phyloP scores from a whole-genome alignment of 208 protist genomes.

The Porcisia deanei region DNA sequence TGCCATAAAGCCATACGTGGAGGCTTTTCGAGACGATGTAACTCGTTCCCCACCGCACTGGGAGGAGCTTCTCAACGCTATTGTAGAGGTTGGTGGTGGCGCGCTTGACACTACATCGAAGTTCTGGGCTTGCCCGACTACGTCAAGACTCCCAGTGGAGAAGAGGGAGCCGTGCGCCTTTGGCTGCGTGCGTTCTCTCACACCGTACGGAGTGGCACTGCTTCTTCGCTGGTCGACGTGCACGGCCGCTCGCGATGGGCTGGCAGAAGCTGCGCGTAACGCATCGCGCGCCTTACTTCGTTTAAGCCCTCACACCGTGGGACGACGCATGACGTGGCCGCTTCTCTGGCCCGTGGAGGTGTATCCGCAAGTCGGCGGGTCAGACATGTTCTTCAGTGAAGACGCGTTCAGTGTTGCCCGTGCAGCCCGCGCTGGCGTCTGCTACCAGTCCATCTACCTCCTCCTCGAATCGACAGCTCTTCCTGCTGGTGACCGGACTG shows the following conservation, averaged over 20 bases:
- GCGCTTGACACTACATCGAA: background rate
- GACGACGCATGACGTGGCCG: conserved; percentile 5
- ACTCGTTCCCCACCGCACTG: background rate
- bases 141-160: background rate
- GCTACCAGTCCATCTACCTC: conserved; percentile 31
- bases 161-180: too few relatives aligned
- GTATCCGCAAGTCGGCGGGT: conserved; percentile 9
- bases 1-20: conserved; percentile 22
- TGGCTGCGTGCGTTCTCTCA: conserved; percentile 6
- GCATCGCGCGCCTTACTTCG: conserved; percentile 4
- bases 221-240: conserved; percentile 55
- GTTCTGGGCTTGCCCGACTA: background rate
- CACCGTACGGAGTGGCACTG: conserved; percentile 22
- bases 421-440: conserved; percentile 15
- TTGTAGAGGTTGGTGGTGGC: conserved; percentile 5
- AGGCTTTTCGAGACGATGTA: background rate
- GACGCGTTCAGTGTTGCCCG: background rate
- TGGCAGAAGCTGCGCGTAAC: conserved; percentile 32
- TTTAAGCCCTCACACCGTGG: background rate
- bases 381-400: conserved; percentile 14
- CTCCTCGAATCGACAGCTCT: conserved; percentile 13
- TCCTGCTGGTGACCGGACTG: background rate
- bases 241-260: conserved; percentile 23
- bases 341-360: conserved; percentile 29
- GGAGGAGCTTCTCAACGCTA: conserved; percentile 13